A percentile compares a stretch with the other conserved stretches of the same genome.
Conservation (phyloP, 306 rosid species). For the Vigna radiata region DNA sequence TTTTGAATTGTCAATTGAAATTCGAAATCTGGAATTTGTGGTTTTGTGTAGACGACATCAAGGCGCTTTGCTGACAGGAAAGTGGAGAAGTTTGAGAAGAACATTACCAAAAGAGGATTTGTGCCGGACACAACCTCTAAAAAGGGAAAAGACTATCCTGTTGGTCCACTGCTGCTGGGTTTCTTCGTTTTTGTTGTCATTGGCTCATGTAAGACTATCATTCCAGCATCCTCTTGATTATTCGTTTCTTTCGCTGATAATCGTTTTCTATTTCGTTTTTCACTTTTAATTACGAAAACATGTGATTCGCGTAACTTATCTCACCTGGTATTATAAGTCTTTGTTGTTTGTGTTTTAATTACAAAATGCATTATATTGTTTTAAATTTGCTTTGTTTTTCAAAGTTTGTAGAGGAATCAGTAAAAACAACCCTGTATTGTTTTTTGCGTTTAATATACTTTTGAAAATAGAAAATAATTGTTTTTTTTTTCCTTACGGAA, state of each 20-base stretch:
- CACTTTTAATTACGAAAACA: not conserved
- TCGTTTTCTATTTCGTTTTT: not conserved
- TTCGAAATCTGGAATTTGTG: slow-evolving; percentile 24
- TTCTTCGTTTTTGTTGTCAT: slow-evolving; percentile 96
- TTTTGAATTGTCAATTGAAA: slow-evolving; percentile 21
- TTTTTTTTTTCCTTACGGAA: not conserved
- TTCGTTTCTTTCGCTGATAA: not conserved
- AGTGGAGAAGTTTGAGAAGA: slow-evolving; percentile 89
- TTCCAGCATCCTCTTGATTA: not conserved
- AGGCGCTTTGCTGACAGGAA: slow-evolving; percentile 93
- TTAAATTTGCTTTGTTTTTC: not conserved
- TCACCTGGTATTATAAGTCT: not conserved
- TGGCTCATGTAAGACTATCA: slow-evolving; percentile 79
- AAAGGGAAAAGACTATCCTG: slow-evolving; percentile 92
- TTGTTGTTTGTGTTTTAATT: not conserved
- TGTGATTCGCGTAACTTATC: not conserved
- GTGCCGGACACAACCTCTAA: slow-evolving; percentile 85
- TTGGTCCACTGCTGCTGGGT: slow-evolving; percentile 88
- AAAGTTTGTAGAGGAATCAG: not conserved
- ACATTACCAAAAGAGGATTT: slow-evolving; percentile 86
- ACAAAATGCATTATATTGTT: not conserved
- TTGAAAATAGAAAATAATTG: not conserved
- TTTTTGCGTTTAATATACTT: not conserved
- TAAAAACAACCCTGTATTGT: not conserved
- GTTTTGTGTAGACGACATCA: slow-evolving; percentile 78